Evolutionary conservation across 2,329 filamentous ascomycete species (phyloP).

Genomic region (Clarireedia sp.): DNA sequence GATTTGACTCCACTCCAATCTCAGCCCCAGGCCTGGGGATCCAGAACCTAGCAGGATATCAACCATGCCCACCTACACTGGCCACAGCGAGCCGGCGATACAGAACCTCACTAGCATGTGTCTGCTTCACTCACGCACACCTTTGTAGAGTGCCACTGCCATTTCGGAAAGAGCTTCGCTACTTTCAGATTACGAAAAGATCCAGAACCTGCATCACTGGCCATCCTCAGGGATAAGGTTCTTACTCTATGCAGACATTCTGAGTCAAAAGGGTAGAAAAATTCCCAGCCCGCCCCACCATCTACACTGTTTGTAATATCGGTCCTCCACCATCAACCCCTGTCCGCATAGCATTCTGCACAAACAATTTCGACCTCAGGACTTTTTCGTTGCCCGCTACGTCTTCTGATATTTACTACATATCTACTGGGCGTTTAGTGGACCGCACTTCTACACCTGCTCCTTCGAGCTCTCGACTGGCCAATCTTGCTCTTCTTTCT

Average conservation of each 20-base stretch:
- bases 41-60: conserved; percentile 16
- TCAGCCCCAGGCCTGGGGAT: conserved; percentile 18
- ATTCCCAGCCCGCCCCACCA: conserved; percentile 9
- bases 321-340: conserved; percentile 7
- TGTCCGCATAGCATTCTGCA: conserved; percentile 2
- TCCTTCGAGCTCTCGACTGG: conserved; percentile 12
- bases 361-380: conserved; percentile 8
- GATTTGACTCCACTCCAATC: conserved; percentile 7
- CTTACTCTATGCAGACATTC: conserved; percentile 6
- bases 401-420: conserved; percentile 11
- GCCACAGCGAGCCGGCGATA: conserved; percentile 9
- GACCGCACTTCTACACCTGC: conserved; percentile 6
- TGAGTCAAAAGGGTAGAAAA: conserved; percentile 5
- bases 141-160: conserved; percentile 21
- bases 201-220: background rate
- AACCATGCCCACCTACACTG: conserved; percentile 14
- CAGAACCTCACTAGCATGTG: conserved; percentile 5
- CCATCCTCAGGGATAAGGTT: background rate
- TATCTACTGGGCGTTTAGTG: conserved; percentile 14
- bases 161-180: conserved; percentile 20
- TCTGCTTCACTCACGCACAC: conserved; percentile 14
- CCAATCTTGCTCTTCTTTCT: conserved; percentile 14
- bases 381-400: conserved; percentile 15
- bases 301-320: conserved; percentile 15
- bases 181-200: background rate